phyloP scores from a whole-genome alignment of 2,329 filamentous ascomycete genomes.

The Fusarium pseudocircinatum region DNA sequence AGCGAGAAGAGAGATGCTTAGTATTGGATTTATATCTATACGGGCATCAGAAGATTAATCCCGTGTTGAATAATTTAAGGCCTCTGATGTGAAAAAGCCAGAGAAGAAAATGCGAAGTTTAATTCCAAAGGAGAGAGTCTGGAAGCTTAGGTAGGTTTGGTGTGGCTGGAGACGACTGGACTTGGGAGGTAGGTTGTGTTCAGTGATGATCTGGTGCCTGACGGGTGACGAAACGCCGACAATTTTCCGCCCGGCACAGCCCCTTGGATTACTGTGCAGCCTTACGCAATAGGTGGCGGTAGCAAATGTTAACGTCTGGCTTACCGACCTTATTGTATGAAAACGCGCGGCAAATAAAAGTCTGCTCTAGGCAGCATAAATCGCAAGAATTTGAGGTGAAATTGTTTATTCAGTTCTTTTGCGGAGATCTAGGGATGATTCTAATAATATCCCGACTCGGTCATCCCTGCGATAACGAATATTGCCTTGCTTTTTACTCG shows the following conservation, averaged over 20 bases:
- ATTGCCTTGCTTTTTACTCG: slow-evolving; percentile 24
- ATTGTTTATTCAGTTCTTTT: neutral
- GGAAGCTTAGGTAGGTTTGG: slow-evolving; percentile 36
- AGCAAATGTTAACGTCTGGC: slow-evolving; percentile 6
- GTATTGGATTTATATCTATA: slow-evolving; percentile 31
- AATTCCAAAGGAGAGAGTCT: slow-evolving; percentile 30
- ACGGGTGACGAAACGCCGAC: slow-evolving; percentile 49
- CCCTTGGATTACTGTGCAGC: slow-evolving; percentile 42
- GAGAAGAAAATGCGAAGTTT: slow-evolving; percentile 39
- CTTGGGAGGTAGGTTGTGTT: slow-evolving; percentile 34
- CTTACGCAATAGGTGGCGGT: slow-evolving; percentile 40
- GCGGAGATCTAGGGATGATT: neutral
- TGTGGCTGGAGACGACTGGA: slow-evolving; percentile 42
- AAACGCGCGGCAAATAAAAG: slow-evolving; percentile 27
- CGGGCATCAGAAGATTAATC: slow-evolving; percentile 41
- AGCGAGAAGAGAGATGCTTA: slow-evolving; percentile 22
- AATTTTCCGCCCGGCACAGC: slow-evolving; percentile 49
- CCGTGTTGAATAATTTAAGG: slow-evolving; percentile 9
- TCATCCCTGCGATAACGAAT: slow-evolving; percentile 3
- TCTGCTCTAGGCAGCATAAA: slow-evolving; percentile 8
- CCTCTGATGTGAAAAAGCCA: slow-evolving; percentile 15
- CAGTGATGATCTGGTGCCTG: slow-evolving; percentile 48
- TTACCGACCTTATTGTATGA: neutral
- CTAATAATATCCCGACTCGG: neutral
- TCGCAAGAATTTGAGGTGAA: neutral